Evolutionary conservation across 148 eudicot species (phyloP).

Genomic region (Chenopodium album): DNA sequence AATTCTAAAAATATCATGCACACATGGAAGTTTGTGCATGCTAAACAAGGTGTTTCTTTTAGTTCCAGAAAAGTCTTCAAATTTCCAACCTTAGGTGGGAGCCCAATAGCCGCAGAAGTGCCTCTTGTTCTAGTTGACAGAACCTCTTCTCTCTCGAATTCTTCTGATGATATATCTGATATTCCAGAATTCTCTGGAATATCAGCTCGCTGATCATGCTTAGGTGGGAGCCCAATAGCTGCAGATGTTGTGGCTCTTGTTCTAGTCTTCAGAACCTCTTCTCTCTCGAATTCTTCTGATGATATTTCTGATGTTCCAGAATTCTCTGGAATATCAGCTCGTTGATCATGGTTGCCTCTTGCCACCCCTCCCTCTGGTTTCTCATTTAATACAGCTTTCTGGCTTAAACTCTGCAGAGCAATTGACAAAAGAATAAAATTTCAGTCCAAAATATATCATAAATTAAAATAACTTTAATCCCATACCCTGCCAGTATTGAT

Average conservation of each 20-base stretch:
- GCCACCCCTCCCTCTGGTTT: neutral
- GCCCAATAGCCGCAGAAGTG: neutral
- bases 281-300: neutral
- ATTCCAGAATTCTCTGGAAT: too few relatives aligned
- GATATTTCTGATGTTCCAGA: constrained; percentile 3
- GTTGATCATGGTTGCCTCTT: constrained; percentile 10
- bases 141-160: neutral
- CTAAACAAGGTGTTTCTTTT: too few relatives aligned
- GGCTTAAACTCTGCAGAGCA: constrained; percentile 9
- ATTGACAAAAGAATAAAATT: neutral
- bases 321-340: too few relatives aligned
- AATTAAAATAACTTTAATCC: neutral
- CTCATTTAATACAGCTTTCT: neutral
- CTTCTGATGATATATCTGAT: constrained; percentile 6
- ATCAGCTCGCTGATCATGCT: neutral
- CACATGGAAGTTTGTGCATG: too few relatives aligned
- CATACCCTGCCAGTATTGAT: neutral
- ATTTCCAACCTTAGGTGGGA: constrained; percentile 10
- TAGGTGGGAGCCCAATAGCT: constrained; percentile 6
- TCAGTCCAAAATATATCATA: neutral
- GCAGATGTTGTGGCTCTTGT: neutral
- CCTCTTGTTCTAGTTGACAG: neutral
- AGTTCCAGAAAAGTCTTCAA: too few relatives aligned
- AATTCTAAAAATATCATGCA: too few relatives aligned
- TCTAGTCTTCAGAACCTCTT: neutral